Base-by-base conservation (phyloP, 2,329 filamentous ascomycete genomes). In the Colletotrichum caudatum region DNA sequence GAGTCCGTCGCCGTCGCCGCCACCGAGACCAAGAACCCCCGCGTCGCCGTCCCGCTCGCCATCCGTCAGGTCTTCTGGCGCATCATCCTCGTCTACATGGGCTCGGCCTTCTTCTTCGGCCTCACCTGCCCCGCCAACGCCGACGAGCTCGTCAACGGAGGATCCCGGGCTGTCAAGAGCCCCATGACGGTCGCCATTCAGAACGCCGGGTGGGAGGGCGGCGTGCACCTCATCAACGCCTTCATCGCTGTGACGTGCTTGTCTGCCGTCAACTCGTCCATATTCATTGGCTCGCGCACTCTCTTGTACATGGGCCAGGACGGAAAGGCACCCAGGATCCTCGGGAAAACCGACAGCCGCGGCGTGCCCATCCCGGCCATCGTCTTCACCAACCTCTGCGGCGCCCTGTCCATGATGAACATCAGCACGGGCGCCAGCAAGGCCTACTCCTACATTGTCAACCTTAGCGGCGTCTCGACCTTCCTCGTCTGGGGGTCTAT, bases 241-340 rank as follows among this genome's bases (percentile, higher is more conserved):
- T 91, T 94, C 76, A 93, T 94, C 76, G 86, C 95, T 62, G 83
- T 93, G 11, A 93, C 92, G 16, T 92, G 92, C 66, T 83, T 94
- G 48, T 91, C 87, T 0, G 91, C 92, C 23, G 88, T 92, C 75
- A 95, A 95, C 81, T 90, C 89, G 64, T 92, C 91, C 11, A 92
- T 95, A 73, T 95, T 94, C 79, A 93, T 95, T 74, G 90, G 90
- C 56, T 93, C 91, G 3, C 88, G 93, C 29, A 94, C 92, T 0
- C 81, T 95, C 1, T 82, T 94, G 0, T 94, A 90, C 82, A 93
- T 95, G 89, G 92, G 92, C 0, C 90, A 93, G 76, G 89, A 90
- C 56, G 85, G 88, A 58, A 93, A 93, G 79, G 93, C 93, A 0
- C 93, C 93, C 0, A 82, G 81, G 26, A 87, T 95, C 75, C 84